Conservation (phyloP, 441 rosid genomes). For the Bruguiera hainesii region DNA sequence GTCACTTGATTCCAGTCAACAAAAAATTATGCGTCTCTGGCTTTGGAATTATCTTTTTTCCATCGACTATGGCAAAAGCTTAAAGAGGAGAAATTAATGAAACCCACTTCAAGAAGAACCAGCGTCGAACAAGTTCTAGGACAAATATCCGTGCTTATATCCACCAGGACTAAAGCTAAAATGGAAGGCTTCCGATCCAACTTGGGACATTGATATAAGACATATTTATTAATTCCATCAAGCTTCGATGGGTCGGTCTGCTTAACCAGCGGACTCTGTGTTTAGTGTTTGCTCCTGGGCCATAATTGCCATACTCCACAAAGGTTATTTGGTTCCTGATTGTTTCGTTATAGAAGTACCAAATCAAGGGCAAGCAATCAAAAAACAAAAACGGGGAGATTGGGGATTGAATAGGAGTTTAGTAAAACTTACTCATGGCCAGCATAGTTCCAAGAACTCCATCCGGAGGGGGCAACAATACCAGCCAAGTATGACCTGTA, state of each 20-base stretch:
- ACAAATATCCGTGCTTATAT: too few species aligned
- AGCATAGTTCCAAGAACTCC: constrained; percentile 51
- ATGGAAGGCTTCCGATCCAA: constrained; percentile 36
- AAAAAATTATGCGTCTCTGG: too few species aligned
- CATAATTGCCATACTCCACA: constrained; percentile 47
- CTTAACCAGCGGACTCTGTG: constrained; percentile 56
- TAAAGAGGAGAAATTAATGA: too few species aligned
- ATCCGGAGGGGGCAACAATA: constrained; percentile 53
- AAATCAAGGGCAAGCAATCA: not conserved
- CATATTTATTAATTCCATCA: constrained; percentile 31
- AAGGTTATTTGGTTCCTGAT: constrained; percentile 41
- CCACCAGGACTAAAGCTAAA: too few species aligned
- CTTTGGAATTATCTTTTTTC: too few species aligned
- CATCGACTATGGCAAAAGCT: too few species aligned
- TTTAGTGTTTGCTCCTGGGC: constrained; percentile 49
- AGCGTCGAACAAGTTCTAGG: too few species aligned
- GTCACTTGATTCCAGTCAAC: too few species aligned
- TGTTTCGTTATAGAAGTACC: not conserved
- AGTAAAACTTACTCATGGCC: constrained; percentile 40
- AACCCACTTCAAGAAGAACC: too few species aligned
- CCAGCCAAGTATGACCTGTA: constrained; percentile 39
- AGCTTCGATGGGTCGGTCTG: constrained; percentile 17
- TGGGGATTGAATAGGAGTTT: not conserved
- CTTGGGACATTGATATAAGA: constrained; percentile 40
- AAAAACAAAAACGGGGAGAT: not conserved